Conservation (phyloP, 345 rosid genomes). For the Microcos paniculata region DNA sequence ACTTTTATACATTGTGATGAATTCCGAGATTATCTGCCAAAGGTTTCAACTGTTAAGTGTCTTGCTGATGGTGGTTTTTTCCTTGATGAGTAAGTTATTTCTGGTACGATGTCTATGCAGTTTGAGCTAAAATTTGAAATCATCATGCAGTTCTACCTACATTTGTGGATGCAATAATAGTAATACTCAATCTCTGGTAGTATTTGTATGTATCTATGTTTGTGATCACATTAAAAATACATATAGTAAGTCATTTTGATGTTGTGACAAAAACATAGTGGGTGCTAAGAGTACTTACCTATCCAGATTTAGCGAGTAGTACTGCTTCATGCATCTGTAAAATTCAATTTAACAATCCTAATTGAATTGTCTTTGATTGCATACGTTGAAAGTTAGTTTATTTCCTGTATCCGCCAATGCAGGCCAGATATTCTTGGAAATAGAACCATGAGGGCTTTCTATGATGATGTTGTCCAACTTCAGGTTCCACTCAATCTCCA, state of each 20-base stretch:
- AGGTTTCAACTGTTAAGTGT: conserved; percentile 73
- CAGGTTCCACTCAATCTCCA: conserved; percentile 48
- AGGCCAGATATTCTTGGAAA: conserved; percentile 71
- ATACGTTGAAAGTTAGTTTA: neutral
- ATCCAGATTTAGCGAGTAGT: neutral
- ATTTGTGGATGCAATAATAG: too few species aligned
- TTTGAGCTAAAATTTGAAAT: neutral
- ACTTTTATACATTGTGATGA: conserved; percentile 82
- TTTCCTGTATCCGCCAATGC: conserved; percentile 32
- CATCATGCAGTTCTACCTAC: neutral
- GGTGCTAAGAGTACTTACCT: neutral
- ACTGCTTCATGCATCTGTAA: neutral
- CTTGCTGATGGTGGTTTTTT: conserved; percentile 80
- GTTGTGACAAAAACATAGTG: neutral
- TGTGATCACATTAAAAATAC: neutral
- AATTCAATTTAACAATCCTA: neutral
- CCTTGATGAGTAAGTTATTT: conserved; percentile 14
- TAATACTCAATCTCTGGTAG: too few species aligned
- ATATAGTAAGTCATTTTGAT: neutral
- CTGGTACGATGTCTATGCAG: neutral
- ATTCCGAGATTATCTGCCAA: conserved; percentile 63
- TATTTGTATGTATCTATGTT: neutral
- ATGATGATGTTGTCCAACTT: conserved; percentile 56
- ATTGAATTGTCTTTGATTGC: neutral
- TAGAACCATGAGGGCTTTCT: conserved; percentile 64